Conservation (phyloP, 2,329 filamentous ascomycete genomes). For the Exophiala spinifera region DNA sequence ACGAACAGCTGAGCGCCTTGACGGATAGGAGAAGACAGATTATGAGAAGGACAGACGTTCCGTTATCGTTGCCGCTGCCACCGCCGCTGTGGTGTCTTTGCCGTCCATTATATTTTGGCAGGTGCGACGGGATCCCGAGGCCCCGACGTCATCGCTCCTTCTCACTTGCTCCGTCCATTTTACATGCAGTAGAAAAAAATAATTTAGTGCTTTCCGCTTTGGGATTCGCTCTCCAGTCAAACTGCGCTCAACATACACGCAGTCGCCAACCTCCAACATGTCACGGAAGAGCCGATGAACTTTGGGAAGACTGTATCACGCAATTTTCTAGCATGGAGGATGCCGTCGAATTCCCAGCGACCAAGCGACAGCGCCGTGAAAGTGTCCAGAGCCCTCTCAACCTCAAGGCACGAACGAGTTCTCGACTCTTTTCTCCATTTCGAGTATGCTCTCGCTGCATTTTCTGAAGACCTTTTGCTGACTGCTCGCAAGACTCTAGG, state of each 20-base stretch:
- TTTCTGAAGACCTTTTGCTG: conserved; percentile 6
- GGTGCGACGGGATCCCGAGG: neutral
- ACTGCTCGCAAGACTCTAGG: conserved; percentile 69
- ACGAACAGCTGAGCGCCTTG: neutral
- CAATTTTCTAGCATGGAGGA: conserved; percentile 18
- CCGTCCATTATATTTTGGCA: no score
- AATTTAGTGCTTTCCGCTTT: neutral
- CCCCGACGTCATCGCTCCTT: neutral
- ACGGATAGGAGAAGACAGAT: no score
- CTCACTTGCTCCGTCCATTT: neutral
- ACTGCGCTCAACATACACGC: neutral
- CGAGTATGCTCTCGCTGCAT: conserved; percentile 57
- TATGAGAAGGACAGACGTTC: no score
- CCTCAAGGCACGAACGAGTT: conserved; percentile 50
- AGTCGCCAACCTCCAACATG: neutral
- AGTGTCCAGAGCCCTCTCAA: conserved; percentile 36
- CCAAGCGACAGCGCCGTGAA: conserved; percentile 72
- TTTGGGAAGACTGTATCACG: neutral
- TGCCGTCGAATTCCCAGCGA: conserved; percentile 53
- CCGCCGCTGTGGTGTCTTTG: no score
- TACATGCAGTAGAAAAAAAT: neutral
- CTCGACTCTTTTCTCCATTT: conserved; percentile 89
- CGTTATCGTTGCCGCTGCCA: no score
- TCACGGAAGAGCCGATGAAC: no score
- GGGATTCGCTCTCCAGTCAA: neutral